Evolutionary conservation across 1,284 basidiomycete genomes (phyloP).

Genomic region (Cutaneotrichosporon curvatum): DNA sequence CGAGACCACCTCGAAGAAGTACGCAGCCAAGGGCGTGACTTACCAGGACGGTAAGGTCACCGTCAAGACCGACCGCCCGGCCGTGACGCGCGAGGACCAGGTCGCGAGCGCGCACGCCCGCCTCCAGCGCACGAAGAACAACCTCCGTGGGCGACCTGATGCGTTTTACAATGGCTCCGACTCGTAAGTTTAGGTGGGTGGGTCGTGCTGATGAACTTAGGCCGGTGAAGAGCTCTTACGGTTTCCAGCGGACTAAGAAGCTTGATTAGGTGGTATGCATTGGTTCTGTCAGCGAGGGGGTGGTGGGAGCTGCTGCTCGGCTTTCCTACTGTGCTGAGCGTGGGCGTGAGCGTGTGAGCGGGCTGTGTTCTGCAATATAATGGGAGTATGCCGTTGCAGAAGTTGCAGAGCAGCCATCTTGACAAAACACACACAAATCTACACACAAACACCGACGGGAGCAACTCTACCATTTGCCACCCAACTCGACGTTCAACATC

Average conservation of each 20-base stretch:
- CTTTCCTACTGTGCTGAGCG: no score
- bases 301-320: no score
- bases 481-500: no score
- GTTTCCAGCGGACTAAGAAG: conserved; percentile 17
- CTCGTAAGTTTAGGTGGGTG: conserved; percentile 4
- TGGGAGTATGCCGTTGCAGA: no score
- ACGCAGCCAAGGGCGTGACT: conserved; percentile 20
- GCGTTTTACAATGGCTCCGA: conserved; percentile 1
- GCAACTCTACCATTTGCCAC: neutral
- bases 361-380: no score
- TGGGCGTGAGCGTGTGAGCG: no score
- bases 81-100: conserved; percentile 29
- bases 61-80: conserved; percentile 28
- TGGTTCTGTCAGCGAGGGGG: no score
- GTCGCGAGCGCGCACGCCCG: conserved; percentile 10
- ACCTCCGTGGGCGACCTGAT: neutral
- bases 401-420: no score
- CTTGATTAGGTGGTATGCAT: conserved; percentile 8
- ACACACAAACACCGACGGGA: neutral
- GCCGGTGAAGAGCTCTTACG: neutral
- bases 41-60: conserved; percentile 20
- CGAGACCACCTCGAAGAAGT: conserved; percentile 9
- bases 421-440: neutral
- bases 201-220: neutral
- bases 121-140: neutral